Evolutionary conservation across 2,329 filamentous ascomycete genomes (phyloP).

Genomic region (Colletotrichum siamense): DNA sequence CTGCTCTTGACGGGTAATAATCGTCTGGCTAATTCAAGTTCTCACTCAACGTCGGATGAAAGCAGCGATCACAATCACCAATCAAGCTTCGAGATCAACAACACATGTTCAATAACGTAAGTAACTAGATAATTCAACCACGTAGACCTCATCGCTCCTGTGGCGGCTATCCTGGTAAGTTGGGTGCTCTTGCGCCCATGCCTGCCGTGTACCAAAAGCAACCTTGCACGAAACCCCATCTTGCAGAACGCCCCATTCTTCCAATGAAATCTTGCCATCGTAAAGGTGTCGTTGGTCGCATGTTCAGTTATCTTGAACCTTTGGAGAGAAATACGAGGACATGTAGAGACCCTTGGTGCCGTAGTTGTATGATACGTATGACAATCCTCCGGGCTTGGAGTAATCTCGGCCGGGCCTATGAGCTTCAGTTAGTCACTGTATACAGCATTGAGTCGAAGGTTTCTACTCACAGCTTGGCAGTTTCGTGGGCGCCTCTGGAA

Average conservation of each 20-base stretch:
- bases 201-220: neutral
- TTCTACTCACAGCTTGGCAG: constrained; percentile 1
- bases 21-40: neutral
- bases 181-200: neutral
- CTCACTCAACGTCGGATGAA: neutral
- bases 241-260: neutral
- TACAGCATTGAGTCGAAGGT: too few relatives aligned
- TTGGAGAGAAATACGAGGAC: constrained; percentile 9
- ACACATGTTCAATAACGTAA: neutral
- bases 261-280: neutral
- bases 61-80: neutral
- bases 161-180: neutral
- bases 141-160: neutral
- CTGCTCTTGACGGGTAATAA: rapidly evolving
- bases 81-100: neutral
- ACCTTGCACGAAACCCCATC: neutral
- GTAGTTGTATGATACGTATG: constrained; percentile 4
- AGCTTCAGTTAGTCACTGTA: neutral
- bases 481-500: neutral
- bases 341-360: constrained; percentile 3
- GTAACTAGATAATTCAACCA: neutral
- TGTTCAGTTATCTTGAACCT: neutral
- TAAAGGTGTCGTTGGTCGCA: too few relatives aligned
- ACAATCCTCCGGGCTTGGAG: neutral
- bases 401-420: neutral